phyloP scores from a whole-genome alignment of 1,284 basidiomycete genomes.

The Naganishia liquefaciens region DNA sequence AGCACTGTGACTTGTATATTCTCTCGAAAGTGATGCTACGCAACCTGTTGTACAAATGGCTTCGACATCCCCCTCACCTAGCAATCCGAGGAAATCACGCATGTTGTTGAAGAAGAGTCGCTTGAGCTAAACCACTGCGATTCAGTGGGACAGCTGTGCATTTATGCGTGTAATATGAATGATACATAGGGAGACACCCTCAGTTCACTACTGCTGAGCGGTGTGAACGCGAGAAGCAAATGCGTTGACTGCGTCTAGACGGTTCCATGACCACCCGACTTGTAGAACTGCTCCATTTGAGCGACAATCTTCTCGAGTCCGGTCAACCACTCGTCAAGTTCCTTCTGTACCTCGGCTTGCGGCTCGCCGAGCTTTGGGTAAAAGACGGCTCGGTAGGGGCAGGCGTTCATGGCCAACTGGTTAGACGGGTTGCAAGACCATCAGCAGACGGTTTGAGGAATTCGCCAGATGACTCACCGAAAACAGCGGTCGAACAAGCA shows the following conservation, averaged over 20 bases:
- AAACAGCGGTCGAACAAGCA: slow-evolving; percentile 83
- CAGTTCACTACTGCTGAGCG: too few relatives aligned
- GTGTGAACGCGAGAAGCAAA: not conserved
- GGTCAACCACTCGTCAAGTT: slow-evolving; percentile 75
- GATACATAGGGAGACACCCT: too few relatives aligned
- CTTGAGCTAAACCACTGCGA: too few relatives aligned
- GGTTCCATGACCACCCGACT: slow-evolving; percentile 65
- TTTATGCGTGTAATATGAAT: too few relatives aligned
- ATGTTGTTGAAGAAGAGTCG: too few relatives aligned
- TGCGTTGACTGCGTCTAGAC: slow-evolving; percentile 43
- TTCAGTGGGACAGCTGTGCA: too few relatives aligned
- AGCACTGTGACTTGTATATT: too few relatives aligned
- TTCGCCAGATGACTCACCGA: slow-evolving; percentile 60
- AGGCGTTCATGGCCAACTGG: slow-evolving; percentile 93
- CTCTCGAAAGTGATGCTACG: too few relatives aligned
- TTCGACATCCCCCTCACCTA: too few relatives aligned
- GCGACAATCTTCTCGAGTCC: slow-evolving; percentile 71
- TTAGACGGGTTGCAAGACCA: not conserved
- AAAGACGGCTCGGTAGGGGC: slow-evolving; percentile 87
- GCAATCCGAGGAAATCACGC: too few relatives aligned
- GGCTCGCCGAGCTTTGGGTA: slow-evolving; percentile 82
- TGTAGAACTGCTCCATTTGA: slow-evolving; percentile 73
- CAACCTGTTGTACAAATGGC: too few relatives aligned
- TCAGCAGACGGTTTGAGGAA: not conserved
- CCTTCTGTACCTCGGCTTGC: slow-evolving; percentile 66